Conservation (phyloP, 1,284 basidiomycete species). For the Pterulicium gracile region DNA sequence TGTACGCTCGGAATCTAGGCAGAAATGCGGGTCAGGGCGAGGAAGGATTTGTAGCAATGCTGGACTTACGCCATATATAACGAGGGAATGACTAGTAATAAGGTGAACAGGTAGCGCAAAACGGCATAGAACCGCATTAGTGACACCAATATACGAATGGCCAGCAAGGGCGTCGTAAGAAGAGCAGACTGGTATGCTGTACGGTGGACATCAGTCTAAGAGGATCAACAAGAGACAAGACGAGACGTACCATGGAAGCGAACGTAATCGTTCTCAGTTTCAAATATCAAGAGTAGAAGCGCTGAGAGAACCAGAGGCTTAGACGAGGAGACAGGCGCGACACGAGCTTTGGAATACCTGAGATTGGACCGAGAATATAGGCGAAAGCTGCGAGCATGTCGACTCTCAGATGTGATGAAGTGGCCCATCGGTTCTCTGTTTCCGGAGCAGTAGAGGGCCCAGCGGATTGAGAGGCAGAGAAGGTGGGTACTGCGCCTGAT, state of each 20-base stretch:
- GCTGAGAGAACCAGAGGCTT: slow-evolving; percentile 30
- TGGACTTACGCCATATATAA: slow-evolving; percentile 48
- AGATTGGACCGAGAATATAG: slow-evolving; percentile 65
- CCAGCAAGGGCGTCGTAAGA: slow-evolving; percentile 52
- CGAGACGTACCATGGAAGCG: slow-evolving; percentile 59
- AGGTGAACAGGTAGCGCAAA: slow-evolving; percentile 33
- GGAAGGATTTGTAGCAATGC: too few species aligned
- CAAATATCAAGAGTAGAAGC: slow-evolving; percentile 56
- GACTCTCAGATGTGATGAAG: slow-evolving; percentile 57
- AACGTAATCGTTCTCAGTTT: slow-evolving; percentile 74
- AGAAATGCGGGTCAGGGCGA: too few species aligned
- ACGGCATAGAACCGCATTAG: slow-evolving; percentile 38
- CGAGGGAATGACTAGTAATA: slow-evolving; percentile 29
- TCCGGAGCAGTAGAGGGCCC: slow-evolving; percentile 28
- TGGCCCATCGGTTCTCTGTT: slow-evolving; percentile 62
- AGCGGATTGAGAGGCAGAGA: slow-evolving; percentile 34
- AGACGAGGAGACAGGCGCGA: slow-evolving; percentile 3
- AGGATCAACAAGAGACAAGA: slow-evolving; percentile 3
- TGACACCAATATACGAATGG: slow-evolving; percentile 49
- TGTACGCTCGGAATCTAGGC: slow-evolving; percentile 50
- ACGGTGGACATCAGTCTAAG: slow-evolving; percentile 7
- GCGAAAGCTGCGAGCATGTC: slow-evolving; percentile 60
- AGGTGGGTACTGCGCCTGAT: slow-evolving; percentile 55
- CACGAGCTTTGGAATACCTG: slow-evolving; percentile 38
- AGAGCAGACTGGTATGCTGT: slow-evolving; percentile 75